Base-by-base conservation (phyloP, 2,329 filamentous ascomycete genomes). In the Teratosphaeria gauchensis region DNA sequence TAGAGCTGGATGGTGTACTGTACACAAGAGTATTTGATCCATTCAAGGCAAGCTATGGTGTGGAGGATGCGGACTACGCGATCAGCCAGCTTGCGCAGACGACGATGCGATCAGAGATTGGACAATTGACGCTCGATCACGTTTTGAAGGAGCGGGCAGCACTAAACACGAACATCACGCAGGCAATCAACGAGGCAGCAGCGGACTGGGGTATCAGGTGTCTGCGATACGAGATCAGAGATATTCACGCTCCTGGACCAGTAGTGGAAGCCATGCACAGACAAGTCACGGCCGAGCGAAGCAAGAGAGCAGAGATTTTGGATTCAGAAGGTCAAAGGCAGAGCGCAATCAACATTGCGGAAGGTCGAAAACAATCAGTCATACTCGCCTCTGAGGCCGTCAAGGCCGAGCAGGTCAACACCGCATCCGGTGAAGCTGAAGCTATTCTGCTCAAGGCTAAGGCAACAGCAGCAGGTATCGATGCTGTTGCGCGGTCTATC, bases 211-310 rank as follows among this genome's bases (percentile, higher is more conserved):
- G 94, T 60, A 90, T 99, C 21, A 90, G 90, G 35, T 99, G 94
- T 72, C 82, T 99, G 62, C 88, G 94, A 59, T 99, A 99, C 79
- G 94, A 99, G 76, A 99, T 99, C 73, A 84, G 94, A 66, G 94
- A 99, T 75, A 99, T 99, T 69, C 94, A 99, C 76, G 94, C 94
- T 0, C 94, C 94, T 1, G 89, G 87, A 33, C 88, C 88, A 55
- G 94, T 99, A 12, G 92, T 97, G 61, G 90, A 92, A 69, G 94
- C 94, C 69, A 99, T 99, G 94, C 94, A 99, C 78, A 84, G 94
- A 64, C 92, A 97, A 74, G 94, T 99, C 55, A 97, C 94, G 0
- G 94, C 94, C 19, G 94, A 99, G 78, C 88, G 94, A 51, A 95
- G 89, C 70, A 99, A 99, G 82, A 88, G 94, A 64, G 94, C 94